Base-by-base conservation (phyloP, 1,284 basidiomycete species). In the Naganishia sp. region DNA sequence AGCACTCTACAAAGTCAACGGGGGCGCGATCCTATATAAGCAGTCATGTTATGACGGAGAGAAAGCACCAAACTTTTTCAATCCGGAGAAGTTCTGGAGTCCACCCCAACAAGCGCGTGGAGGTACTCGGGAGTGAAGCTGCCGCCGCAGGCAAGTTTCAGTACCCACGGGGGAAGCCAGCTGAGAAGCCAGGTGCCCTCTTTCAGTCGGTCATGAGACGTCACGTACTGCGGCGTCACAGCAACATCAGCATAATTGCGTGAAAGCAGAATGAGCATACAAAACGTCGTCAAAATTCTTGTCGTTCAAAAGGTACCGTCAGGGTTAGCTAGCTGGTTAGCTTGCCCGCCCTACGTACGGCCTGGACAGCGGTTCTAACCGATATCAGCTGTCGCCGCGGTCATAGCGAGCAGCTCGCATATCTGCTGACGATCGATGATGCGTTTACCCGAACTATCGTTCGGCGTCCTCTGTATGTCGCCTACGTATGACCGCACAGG, bases 391-490 rank as follows among this genome's bases (percentile, higher is more conserved):
- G 21, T 25, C 2, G 18, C 25, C 25, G 48, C 45, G 6, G 45
- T 7, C 16, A n/a, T 18, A 46, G 18, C 13, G 57, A 52, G 39
- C 49, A 61, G 59, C 48, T 61, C 48, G 59, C 36, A 44, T 52
- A 52, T 42, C 18, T 50, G 59, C 59, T 61, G 59, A 61, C 59
- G 48, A 42, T 50, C 48, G 33, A 43, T 52, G 48, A 50, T 23
- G 21, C 39, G 48, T 43, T 39, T 52, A 48, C 10, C 36, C 59
- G 48, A 61, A 31, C 11, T 21, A 53, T 9, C n/a, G 28, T 18
- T 31, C 59, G 39, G 48, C 36, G 33, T 43, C 36, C 39, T 21
- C 11, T 21, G n/a, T 59, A 59, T 39, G 10, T 36, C 25, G 55
- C 55, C 43, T 46, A 18, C 28, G 23, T 48, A 57, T 33, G 43